phyloP scores from a whole-genome alignment of 2,329 filamentous ascomycete genomes.

The Domatiomyces catenatus region DNA sequence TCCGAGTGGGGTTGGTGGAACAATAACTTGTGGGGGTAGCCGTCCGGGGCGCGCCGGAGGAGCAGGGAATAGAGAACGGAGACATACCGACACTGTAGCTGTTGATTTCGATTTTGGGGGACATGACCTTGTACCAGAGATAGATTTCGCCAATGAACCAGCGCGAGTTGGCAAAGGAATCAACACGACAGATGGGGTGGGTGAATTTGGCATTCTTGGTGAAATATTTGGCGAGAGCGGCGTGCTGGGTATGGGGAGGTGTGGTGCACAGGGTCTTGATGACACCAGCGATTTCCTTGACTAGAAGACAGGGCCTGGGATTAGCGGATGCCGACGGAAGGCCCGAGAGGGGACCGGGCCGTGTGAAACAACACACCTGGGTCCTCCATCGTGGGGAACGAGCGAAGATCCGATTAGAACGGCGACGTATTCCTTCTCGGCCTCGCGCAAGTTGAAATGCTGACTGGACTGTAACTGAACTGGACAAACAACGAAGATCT shows the following conservation, averaged over 20 bases:
- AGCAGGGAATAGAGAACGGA: neutral
- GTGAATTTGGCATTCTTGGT: slow-evolving; percentile 55
- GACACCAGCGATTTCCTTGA: slow-evolving; percentile 43
- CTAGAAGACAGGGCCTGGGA: neutral
- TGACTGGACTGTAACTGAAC: neutral
- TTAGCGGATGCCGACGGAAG: neutral
- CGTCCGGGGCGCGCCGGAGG: neutral
- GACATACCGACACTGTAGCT: slow-evolving; percentile 45
- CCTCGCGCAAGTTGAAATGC: neutral
- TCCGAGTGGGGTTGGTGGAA: too few relatives aligned
- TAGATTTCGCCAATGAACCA: slow-evolving; percentile 56
- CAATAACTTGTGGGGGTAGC: neutral
- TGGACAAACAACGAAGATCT: neutral
- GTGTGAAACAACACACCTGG: neutral
- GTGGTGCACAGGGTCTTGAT: slow-evolving; percentile 56
- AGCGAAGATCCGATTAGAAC: neutral
- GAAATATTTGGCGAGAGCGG: slow-evolving; percentile 57
- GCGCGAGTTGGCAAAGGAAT: slow-evolving; percentile 44
- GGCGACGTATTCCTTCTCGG: neutral
- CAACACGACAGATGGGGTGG: slow-evolving; percentile 63
- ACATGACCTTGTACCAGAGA: slow-evolving; percentile 72
- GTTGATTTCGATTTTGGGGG: slow-evolving; percentile 52
- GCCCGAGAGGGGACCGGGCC: too few relatives aligned
- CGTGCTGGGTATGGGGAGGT: slow-evolving; percentile 47
- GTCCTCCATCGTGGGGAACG: neutral